Base-by-base conservation (phyloP, 345 rosid genomes). In the Populus simonii region DNA sequence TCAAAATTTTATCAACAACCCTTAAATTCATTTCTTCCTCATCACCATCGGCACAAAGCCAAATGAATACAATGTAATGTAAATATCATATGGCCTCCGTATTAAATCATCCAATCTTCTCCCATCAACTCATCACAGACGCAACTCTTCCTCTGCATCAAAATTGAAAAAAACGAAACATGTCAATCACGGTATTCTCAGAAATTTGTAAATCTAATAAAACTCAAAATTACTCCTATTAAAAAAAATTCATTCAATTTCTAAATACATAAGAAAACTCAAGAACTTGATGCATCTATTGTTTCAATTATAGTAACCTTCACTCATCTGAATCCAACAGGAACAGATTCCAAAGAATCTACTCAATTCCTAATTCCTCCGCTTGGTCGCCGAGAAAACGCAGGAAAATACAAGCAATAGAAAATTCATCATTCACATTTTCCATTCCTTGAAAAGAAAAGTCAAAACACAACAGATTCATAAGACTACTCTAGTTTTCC, bases 111-210 rank as follows among this genome's bases (percentile, higher is more conserved):
- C 68, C n/a, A 78, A 74, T 80, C 79, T 20, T 55, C 38, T 63
- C 86, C 25, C 43, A 63, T 72, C 45, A 76, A 59, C 66, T 73
- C 81, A 71, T 8, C 27, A 2, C 16, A 23, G 41, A 35, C 47
- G 59, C 9, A 67, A 33, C 7, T 71, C 22, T 43, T 71, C 75
- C 41, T 65, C 89, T 80, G 85, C 79, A 81, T 53, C 5, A 76
- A 71, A 76, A 49, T 25, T 25, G 33, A 33, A 65, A 17, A 1
- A 49, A 49, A 27, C 41, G 62, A 68, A 75, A 5, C 47, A 62
- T 7, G 15, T 25, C 22, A 65, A 8, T 59, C 55, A 16, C 25
- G 13, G 8, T 39, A 29, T 5, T 23, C 53, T 38, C 18, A 65
- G 16, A 15, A 41, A 4, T 27, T 1, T 13, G 18, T 25, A 45